phyloP scores from a whole-genome alignment of 768 basidiomycete genomes.

The Agaricus sinodeliciosus region DNA sequence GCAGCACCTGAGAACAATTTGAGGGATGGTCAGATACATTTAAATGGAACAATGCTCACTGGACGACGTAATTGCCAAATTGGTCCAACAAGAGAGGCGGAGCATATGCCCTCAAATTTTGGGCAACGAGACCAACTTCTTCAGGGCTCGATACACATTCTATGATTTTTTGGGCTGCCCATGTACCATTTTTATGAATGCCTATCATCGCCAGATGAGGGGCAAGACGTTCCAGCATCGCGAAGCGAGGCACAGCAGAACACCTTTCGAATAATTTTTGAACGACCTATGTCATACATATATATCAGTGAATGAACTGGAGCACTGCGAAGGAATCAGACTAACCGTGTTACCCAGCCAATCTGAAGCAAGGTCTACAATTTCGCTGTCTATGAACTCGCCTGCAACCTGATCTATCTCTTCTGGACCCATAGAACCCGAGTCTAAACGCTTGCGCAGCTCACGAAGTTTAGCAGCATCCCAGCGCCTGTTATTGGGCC shows the following conservation, averaged over 20 bases:
- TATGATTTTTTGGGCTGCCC: slow-evolving; percentile 99
- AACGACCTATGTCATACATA: slow-evolving; percentile 54
- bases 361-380: slow-evolving; percentile 92
- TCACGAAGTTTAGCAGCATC: slow-evolving; percentile 93
- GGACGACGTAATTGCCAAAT: slow-evolving; percentile 89
- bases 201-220: slow-evolving; percentile 97
- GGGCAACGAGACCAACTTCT: slow-evolving; percentile 78
- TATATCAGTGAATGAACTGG: background rate
- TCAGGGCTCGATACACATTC: slow-evolving; percentile 87
- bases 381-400: slow-evolving; percentile 91
- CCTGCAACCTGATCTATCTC: slow-evolving; percentile 88
- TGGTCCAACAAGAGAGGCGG: slow-evolving; percentile 93
- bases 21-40: background rate
- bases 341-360: slow-evolving; percentile 95
- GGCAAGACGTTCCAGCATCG: slow-evolving; percentile 89
- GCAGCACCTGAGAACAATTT: slow-evolving; percentile 53
- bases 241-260: slow-evolving; percentile 66
- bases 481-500: slow-evolving; percentile 81
- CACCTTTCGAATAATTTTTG: slow-evolving; percentile 96
- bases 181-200: slow-evolving; percentile 99
- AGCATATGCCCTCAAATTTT: slow-evolving; percentile 83
- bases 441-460: slow-evolving; percentile 88
- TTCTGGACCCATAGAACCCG: slow-evolving; percentile 73
- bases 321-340: background rate
- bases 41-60: slow-evolving; percentile 43